Evolutionary conservation across 345 rosid species (phyloP).

Genomic region (Viola odorata): DNA sequence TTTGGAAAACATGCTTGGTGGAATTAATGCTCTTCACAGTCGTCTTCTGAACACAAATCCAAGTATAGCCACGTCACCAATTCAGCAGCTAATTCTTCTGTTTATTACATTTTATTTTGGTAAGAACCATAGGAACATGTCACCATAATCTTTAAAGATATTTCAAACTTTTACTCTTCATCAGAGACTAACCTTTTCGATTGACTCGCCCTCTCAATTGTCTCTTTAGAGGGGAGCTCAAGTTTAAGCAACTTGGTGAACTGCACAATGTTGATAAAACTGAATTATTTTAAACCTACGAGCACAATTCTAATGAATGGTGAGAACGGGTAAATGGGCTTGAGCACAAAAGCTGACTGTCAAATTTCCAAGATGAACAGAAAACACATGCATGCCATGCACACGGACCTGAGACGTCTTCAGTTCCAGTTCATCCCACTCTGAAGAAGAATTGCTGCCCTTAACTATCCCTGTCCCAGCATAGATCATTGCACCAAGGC

Average conservation of each 20-base stretch:
- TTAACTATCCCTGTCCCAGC: slow-evolving; percentile 86
- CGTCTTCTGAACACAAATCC: slow-evolving; percentile 1
- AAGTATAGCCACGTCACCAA: neutral
- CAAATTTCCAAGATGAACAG: neutral
- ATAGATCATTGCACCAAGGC: slow-evolving; percentile 67
- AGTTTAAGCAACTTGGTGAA: slow-evolving; percentile 69
- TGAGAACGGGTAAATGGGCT: neutral
- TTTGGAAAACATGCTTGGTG: neutral
- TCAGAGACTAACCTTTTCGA: slow-evolving; percentile 28
- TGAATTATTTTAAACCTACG: neutral
- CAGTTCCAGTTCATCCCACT: slow-evolving; percentile 88
- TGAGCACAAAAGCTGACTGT: neutral
- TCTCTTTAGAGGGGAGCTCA: slow-evolving; percentile 47
- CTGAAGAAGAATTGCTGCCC: slow-evolving; percentile 71
- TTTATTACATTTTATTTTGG: neutral
- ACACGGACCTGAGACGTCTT: slow-evolving; percentile 75
- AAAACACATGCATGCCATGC: neutral
- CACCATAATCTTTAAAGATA: no score
- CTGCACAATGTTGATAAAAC: slow-evolving; percentile 32
- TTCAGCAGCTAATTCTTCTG: neutral
- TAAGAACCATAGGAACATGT: no score
- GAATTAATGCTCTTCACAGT: neutral
- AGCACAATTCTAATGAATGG: neutral
- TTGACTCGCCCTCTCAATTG: slow-evolving; percentile 26
- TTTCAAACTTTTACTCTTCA: no score